Base-by-base conservation (phyloP, 1,139 yeast species). In the Saccharomyces hybrid region DNA sequence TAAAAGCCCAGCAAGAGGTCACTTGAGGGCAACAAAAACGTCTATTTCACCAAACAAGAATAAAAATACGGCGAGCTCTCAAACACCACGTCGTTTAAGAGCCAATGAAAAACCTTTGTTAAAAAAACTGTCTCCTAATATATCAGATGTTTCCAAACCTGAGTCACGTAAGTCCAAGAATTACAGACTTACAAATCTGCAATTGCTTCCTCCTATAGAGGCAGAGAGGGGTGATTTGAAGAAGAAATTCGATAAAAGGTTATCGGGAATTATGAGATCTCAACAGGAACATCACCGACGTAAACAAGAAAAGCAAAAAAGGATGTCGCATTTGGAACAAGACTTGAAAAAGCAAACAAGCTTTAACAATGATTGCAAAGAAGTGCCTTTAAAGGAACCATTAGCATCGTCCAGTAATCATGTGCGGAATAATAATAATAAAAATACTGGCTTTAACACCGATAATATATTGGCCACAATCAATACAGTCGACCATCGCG, bases 241-340 rank as follows among this genome's bases (percentile, higher is more conserved):
- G 49, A 59, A 61, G 44, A 68, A 67, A 56, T 50, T 68, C 32
- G 63, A 64, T 48, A 66, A 66, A 55, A 59, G 71, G 44, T 54
- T 68, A 44, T 65, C 70, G 19, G 70, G 65, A 38, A 70, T 68
- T 3, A 62, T 66, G 60, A 59, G 69, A 49, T 64, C 65, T 27
- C 71, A 68, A 55, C 69, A 66, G 51, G 67, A 66, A 49, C 68
- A 63, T 48, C 62, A 60, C 28, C 57, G 63, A 32, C 58, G 62
- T 47, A 61, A 63, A 48, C 63, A 58, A 44, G 64, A 63, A 24
- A 64, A 62, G 27, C 64, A 64, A 49, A 64, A 64, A 53, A 59
- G 66, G 28, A 62, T 60, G 52, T 62, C 70, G 1, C 66, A 64
- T 32, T 47, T 64, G 24, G 68, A 64, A 26, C 63, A 61, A n/a